A percentile compares a stretch with the other conserved stretches of the same genome.
Evolutionary conservation across 495 filamentous ascomycete species (phyloP).

Genomic region (Friedmanniomyces simplex): DNA sequence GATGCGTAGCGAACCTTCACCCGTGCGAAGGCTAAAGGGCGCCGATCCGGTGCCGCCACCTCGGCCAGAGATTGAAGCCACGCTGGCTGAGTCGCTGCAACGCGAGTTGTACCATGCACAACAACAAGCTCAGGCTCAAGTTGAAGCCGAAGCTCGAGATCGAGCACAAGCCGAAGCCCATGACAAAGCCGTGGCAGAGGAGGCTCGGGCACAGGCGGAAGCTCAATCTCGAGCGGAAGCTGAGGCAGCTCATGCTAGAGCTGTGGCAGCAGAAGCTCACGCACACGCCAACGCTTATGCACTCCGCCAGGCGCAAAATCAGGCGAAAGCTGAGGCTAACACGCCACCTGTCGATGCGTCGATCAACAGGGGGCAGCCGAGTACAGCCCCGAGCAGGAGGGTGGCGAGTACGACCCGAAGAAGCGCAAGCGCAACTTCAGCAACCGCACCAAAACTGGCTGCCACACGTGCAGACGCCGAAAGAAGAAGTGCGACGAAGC

Average conservation of each 20-base stretch:
- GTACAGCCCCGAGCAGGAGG: conserved; percentile 6
- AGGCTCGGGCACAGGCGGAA: background rate
- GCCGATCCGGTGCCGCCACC: conserved; percentile 1
- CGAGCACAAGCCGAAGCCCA: background rate
- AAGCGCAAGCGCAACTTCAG: conserved; percentile 48
- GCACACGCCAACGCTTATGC: background rate
- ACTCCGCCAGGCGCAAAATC: background rate
- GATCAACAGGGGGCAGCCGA: background rate
- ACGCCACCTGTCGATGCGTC: background rate
- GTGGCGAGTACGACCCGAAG: conserved; percentile 9
- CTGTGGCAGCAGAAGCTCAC: background rate
- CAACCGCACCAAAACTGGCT: conserved; percentile 95
- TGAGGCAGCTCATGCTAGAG: background rate
- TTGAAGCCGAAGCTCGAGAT: background rate
- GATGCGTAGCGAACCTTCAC: conserved; percentile 2
- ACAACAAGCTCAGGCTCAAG: background rate
- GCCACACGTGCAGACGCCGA: conserved; percentile 82
- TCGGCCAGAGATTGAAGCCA: conserved; percentile 14
- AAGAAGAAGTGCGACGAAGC: conserved; percentile 99
- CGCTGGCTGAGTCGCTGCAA: conserved; percentile 12
- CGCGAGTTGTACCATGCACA: conserved; percentile 10
- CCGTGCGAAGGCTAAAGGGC: background rate
- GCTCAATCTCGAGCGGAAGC: background rate
- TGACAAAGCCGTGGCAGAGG: background rate
- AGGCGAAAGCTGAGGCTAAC: background rate